Conservation (phyloP, 2,329 filamentous ascomycete species). For the Hymenoscyphus infarciens region DNA sequence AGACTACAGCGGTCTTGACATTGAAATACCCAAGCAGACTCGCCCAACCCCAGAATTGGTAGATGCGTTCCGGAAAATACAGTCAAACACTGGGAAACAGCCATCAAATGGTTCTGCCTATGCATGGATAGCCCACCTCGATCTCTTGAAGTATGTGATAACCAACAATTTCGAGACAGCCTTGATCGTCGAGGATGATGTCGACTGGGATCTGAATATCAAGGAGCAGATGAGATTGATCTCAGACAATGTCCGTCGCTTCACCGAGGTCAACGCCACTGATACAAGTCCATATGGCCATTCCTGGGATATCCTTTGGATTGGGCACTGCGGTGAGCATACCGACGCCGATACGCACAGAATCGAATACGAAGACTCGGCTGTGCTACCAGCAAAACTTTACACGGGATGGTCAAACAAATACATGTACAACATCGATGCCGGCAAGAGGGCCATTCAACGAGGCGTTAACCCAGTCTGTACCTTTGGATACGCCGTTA, state of each 20-base stretch:
- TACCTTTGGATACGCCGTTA: constrained; percentile 7
- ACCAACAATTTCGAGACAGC: constrained; percentile 31
- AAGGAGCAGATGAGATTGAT: constrained; percentile 25
- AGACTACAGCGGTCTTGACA: constrained; percentile 6
- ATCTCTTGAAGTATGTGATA: constrained; percentile 5
- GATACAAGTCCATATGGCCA: constrained; percentile 34
- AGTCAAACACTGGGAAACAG: background rate
- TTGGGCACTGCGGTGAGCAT: constrained; percentile 38
- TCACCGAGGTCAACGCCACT: constrained; percentile 7
- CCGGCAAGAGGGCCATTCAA: constrained; percentile 4
- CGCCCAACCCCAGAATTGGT: background rate
- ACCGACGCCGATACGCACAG: constrained; percentile 21
- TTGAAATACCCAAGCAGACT: constrained; percentile 6
- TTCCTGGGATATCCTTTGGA: constrained; percentile 39
- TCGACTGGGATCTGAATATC: constrained; percentile 43
- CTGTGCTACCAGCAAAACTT: constrained; percentile 26
- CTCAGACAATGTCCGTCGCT: constrained; percentile 16
- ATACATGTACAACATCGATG: constrained; percentile 9
- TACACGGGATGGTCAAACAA: constrained; percentile 15
- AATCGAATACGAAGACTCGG: constrained; percentile 22
- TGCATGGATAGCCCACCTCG: constrained; percentile 10
- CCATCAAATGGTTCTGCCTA: constrained; percentile 10
- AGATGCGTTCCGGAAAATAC: constrained; percentile 4
- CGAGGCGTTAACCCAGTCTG: constrained; percentile 6
- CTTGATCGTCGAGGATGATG: constrained; percentile 43